Percentiles rank a stretch among this genome's conserved stretches.
phyloP scores from a whole-genome alignment of 805 yeast genomes.

The Yamadazyma nakazawae region DNA sequence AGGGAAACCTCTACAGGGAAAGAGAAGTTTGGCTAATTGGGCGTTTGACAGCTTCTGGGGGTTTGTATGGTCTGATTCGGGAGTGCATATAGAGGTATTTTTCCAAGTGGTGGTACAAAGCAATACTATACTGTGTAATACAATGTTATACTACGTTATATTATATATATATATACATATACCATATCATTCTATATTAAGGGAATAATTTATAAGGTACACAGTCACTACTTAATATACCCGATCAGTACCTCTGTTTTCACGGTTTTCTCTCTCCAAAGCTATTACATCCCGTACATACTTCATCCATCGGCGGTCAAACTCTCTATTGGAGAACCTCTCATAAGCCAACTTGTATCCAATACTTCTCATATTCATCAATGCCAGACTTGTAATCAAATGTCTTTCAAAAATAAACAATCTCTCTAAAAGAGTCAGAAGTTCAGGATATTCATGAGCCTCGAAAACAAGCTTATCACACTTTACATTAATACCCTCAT shows the following conservation, averaged over 20 bases:
- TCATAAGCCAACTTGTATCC: constrained; percentile 45
- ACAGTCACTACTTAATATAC: background rate
- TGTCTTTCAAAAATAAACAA: constrained; percentile 30
- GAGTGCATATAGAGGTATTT: background rate
- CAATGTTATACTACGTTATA: too few species aligned
- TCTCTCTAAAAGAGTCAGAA: constrained; percentile 47
- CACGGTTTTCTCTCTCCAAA: constrained; percentile 19
- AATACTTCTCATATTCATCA: constrained; percentile 40
- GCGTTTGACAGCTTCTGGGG: too few species aligned
- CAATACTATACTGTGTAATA: too few species aligned
- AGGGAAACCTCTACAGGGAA: too few species aligned
- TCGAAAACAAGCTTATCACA: constrained; percentile 2
- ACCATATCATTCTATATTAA: background rate
- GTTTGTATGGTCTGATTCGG: background rate
- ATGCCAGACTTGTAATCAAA: constrained; percentile 24
- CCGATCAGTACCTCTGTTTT: constrained; percentile 10
- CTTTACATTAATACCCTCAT: background rate
- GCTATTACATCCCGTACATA: constrained; percentile 13
- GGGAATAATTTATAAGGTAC: background rate
- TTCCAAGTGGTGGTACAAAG: too few species aligned
- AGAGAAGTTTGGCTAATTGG: too few species aligned
- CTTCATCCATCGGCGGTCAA: constrained; percentile 52
- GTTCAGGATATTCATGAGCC: constrained; percentile 35
- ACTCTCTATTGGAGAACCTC: constrained; percentile 61
- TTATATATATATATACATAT: background rate